These are phyloP conservation scores for Turnera subulata DNA, from an alignment of 345 rosid genomes.

Conservation along the genomic window DNA sequence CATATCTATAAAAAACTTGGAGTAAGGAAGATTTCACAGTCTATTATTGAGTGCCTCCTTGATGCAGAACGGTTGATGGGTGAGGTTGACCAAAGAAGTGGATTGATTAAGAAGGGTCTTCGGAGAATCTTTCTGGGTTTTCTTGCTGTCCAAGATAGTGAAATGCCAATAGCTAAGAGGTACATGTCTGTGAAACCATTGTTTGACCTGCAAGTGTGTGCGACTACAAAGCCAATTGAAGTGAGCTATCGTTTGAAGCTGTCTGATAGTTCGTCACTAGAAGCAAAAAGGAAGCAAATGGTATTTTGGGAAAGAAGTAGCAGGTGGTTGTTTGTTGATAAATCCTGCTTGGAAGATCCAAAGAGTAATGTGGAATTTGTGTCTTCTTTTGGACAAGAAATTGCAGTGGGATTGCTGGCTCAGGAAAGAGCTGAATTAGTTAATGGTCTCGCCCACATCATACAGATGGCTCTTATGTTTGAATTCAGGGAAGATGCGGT, in stretches of 20 bases:
- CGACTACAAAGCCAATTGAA: neutral
- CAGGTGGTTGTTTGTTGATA: neutral
- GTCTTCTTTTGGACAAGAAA: constrained; percentile 10
- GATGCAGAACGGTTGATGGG: neutral
- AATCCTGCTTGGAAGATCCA: constrained; percentile 5
- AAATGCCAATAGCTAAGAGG: constrained; percentile 2
- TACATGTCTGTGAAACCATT: constrained; percentile 11
- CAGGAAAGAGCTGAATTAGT: neutral
- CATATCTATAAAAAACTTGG: neutral
- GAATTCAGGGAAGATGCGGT: constrained; percentile 15
- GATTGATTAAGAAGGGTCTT: constrained; percentile 12
- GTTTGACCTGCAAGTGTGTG: constrained; percentile 2
- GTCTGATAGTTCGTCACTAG: neutral
- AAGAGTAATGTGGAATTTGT: constrained; percentile 11
- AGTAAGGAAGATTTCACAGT: neutral
- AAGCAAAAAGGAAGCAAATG: neutral
- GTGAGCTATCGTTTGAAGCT: neutral
- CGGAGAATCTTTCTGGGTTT: constrained; percentile 9
- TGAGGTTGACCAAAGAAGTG: constrained; percentile 1
- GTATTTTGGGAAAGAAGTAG: neutral
- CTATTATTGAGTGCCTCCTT: neutral
- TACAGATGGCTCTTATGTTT: constrained; percentile 7
- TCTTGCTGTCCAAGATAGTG: neutral
- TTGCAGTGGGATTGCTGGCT: neutral
- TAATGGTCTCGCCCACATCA: neutral